A percentile compares a stretch with the other conserved stretches of the same genome.
phyloP scores from a whole-genome alignment of 495 filamentous ascomycete species.

The Penicillium crystallinum region DNA sequence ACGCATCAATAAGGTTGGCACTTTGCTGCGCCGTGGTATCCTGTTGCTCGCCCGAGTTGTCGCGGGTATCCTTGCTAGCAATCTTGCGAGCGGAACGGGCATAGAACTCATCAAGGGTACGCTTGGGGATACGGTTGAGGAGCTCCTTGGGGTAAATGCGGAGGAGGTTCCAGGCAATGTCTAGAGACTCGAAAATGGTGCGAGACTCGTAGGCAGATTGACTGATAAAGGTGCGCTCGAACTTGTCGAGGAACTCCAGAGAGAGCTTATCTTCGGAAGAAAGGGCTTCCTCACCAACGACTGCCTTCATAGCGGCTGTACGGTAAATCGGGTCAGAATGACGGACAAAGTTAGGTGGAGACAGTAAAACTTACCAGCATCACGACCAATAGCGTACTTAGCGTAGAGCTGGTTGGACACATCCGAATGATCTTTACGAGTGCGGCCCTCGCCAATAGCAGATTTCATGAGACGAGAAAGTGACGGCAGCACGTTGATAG shows the following conservation, averaged over 20 bases:
- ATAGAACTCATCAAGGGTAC: constrained; percentile 91
- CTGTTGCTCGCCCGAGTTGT: constrained; percentile 51
- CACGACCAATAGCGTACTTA: constrained; percentile 98
- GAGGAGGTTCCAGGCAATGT: constrained; percentile 92
- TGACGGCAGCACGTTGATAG: constrained; percentile 98
- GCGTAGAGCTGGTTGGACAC: constrained; percentile 99
- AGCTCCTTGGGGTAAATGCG: constrained; percentile 96
- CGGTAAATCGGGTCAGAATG: not conserved
- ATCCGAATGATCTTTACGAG: constrained; percentile 92
- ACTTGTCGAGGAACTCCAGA: constrained; percentile 97
- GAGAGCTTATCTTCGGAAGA: constrained; percentile 95
- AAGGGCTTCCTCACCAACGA: constrained; percentile 96
- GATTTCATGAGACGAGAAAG: constrained; percentile 99
- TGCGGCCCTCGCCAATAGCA: constrained; percentile 94
- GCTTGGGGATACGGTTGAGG: constrained; percentile 94
- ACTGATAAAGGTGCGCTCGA: constrained; percentile 87
- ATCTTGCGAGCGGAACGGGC: constrained; percentile 56
- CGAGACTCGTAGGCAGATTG: constrained; percentile 90
- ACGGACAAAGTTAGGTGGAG: not conserved
- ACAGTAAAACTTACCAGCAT: constrained; percentile 53
- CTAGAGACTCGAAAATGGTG: constrained; percentile 84
- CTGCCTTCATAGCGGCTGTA: constrained; percentile 97
- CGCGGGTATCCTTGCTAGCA: constrained; percentile 63
- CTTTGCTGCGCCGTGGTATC: constrained; percentile 31
- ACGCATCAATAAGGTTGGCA: constrained; percentile 60